Evolutionary conservation across 2,329 filamentous ascomycete genomes (phyloP), one percentile per base, ranked within the genome.

Genomic region (Trichoderma sp.): DNA sequence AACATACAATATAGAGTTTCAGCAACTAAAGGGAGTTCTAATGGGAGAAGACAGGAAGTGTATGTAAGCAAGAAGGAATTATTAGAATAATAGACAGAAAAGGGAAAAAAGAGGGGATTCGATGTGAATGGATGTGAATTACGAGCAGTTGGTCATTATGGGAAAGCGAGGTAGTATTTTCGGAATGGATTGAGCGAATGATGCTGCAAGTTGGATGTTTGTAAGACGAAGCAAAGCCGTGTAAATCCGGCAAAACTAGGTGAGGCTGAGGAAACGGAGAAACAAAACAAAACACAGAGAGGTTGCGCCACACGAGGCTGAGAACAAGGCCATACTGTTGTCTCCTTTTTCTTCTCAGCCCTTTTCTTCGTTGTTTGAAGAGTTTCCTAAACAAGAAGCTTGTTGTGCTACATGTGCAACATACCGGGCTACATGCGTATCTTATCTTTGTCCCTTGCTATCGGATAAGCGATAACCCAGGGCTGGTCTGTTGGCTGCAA

Each of bases 261-360:
- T 50, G 43, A 50, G 43, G 43, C 43, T 50, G 43, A n/a, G n/a
- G n/a, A 20, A 50, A n/a, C 43, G 43, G n/a, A n/a, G 43, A 50
- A 50, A 50, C 9, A 50, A 39, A 53, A 23, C 53, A 32, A 13
- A 20, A 50, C 30, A 17, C 13, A 20, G 17, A 12, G n/a, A 58
- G 28, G 34, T 61, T 61, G 55, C 66, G 62, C 47, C 66, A 68
- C 66, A 68, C 66, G 61, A 65, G 59, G 61, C 59, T 70, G 59
- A 17, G 4, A 32, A 3, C 2, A 20, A 36, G 32, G n/a, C 53
- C 53, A 15, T 47, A 9, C 9, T 8, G 28, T 34, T 20, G 8
- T 30, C 39, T 17, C 26, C 23, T 62, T 34, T 39, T 28, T 36
- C 47, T 34, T 53, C 43, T 36, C 47, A 53, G 47, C 47, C 47